Evolutionary conservation across 1,284 basidiomycete genomes (phyloP).

Genomic region (Megacollybia platyphylla): DNA sequence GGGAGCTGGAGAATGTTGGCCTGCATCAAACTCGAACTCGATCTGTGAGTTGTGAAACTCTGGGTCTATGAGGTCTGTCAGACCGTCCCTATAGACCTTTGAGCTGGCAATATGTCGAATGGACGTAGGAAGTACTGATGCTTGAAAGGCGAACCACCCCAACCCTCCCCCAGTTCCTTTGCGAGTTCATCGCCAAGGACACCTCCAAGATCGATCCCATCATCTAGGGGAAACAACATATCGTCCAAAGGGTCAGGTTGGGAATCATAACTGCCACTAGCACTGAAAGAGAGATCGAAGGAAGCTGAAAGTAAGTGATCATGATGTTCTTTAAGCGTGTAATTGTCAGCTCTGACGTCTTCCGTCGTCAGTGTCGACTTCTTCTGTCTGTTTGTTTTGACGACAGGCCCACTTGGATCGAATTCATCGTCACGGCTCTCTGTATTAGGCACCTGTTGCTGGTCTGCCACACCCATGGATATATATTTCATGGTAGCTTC

Average conservation of each 20-base stretch:
- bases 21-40: conserved; percentile 1
- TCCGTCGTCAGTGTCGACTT: conserved; percentile 21
- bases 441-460: no score
- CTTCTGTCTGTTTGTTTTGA: conserved; percentile 13
- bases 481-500: no score
- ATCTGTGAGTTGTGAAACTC: no score
- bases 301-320: conserved; percentile 54
- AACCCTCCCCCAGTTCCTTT: conserved; percentile 57
- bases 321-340: conserved; percentile 60
- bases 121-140: conserved; percentile 2
- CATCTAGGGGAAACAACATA: conserved; percentile 34
- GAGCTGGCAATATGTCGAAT: background rate
- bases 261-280: conserved; percentile 25
- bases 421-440: conserved; percentile 24
- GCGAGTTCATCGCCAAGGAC: conserved; percentile 58
- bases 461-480: no score
- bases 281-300: conserved; percentile 46
- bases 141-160: conserved; percentile 29
- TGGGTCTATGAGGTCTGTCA: no score
- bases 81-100: background rate
- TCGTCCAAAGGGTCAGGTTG: conserved; percentile 41
- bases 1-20: conserved; percentile 1
- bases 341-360: conserved; percentile 31
- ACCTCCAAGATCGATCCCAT: conserved; percentile 44
- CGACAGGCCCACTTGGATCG: conserved; percentile 22